Percentiles rank a stretch among this genome's conserved stretches.
Conservation (phyloP, 2,329 filamentous ascomycete genomes). For the Nemania abortiva region DNA sequence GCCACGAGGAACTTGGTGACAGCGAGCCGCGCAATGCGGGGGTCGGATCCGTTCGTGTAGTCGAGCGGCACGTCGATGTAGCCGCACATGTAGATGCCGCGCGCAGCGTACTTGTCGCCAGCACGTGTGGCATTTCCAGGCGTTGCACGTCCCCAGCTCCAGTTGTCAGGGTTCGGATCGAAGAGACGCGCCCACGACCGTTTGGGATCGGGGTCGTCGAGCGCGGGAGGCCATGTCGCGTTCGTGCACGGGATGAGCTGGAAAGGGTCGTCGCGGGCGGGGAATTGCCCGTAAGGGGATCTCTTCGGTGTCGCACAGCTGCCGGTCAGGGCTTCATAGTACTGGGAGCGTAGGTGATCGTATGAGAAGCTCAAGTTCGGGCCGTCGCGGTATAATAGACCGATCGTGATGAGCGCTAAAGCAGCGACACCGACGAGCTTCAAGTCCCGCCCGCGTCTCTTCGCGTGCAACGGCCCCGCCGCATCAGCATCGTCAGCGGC, state of each 20-base stretch:
- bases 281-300: constrained; percentile 56
- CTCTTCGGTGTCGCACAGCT: constrained; percentile 10
- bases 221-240: constrained; percentile 55
- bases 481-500: not conserved
- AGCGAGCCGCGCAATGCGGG: constrained; percentile 58
- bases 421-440: constrained; percentile 23
- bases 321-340: constrained; percentile 38
- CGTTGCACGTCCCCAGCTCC: constrained; percentile 59
- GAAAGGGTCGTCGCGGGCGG: constrained; percentile 56
- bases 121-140: constrained; percentile 7
- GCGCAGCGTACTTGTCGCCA: constrained; percentile 44
- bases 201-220: constrained; percentile 55
- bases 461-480: not conserved
- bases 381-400: constrained; percentile 36
- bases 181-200: constrained; percentile 57
- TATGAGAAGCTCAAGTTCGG: constrained; percentile 40
- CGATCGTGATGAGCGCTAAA: constrained; percentile 19
- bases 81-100: constrained; percentile 38
- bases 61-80: constrained; percentile 40
- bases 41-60: constrained; percentile 32
- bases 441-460: constrained; percentile 14
- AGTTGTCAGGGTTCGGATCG: constrained; percentile 58
- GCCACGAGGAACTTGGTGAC: constrained; percentile 64
- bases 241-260: constrained; percentile 62
- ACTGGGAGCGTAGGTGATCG: constrained; percentile 39